These are phyloP conservation scores for Fonsecaea multimorphosa DNA, from an alignment of 2,329 filamentous ascomycete species.

Conservation along the genomic window DNA sequence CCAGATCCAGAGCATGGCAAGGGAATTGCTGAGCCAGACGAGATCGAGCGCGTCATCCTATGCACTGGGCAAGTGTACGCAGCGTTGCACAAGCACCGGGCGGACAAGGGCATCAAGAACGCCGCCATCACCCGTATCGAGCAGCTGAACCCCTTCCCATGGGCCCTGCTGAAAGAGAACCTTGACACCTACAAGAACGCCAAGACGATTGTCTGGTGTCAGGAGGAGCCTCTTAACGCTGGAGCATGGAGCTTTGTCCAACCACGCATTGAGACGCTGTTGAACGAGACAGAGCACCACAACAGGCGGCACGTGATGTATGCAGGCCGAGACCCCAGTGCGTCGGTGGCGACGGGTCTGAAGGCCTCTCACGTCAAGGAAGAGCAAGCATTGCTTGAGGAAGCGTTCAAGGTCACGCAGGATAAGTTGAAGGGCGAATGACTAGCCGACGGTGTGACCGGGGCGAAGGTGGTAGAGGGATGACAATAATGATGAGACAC, in stretches of 20 bases:
- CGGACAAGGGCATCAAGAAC: slow-evolving; percentile 83
- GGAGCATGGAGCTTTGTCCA: slow-evolving; percentile 98
- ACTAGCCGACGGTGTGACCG: slow-evolving; percentile 30
- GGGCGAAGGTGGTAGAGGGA: slow-evolving; percentile 14
- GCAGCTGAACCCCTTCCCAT: slow-evolving; percentile 98
- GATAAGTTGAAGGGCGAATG: slow-evolving; percentile 66
- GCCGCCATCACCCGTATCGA: slow-evolving; percentile 94
- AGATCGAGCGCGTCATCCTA: slow-evolving; percentile 92
- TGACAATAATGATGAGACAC: slow-evolving; percentile 1
- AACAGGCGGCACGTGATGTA: slow-evolving; percentile 97
- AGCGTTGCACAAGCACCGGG: slow-evolving; percentile 87
- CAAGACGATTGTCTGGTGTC: slow-evolving; percentile 94
- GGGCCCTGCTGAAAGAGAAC: slow-evolving; percentile 95
- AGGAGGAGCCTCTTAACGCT: slow-evolving; percentile 97
- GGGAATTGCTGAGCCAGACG: slow-evolving; percentile 75
- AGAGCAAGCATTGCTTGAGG: slow-evolving; percentile 79
- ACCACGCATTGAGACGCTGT: slow-evolving; percentile 92
- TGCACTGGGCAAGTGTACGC: slow-evolving; percentile 95
- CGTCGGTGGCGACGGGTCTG: slow-evolving; percentile 89
- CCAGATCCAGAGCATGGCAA: slow-evolving; percentile 82
- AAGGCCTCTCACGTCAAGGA: slow-evolving; percentile 90
- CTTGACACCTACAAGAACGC: slow-evolving; percentile 96
- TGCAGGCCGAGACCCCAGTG: slow-evolving; percentile 90
- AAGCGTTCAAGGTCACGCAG: slow-evolving; percentile 68
- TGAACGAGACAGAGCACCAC: slow-evolving; percentile 92